Percentiles rank a stretch among this genome's conserved stretches.
Conservation (phyloP, 2,329 filamentous ascomycete genomes). For the Cordyceps cateniannulata region DNA sequence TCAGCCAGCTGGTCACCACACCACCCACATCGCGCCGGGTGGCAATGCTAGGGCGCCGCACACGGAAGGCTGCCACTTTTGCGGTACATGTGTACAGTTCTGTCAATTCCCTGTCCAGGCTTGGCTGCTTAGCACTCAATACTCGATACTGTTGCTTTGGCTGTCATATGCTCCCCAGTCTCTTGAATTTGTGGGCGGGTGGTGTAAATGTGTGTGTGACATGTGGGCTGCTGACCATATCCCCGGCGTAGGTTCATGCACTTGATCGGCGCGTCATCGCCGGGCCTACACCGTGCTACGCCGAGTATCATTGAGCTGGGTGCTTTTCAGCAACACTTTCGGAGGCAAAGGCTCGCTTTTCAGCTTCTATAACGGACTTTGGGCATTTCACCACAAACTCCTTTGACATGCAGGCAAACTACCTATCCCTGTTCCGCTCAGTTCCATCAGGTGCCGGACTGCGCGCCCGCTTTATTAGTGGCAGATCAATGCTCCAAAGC, state of each 20-base stretch:
- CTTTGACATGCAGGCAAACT: not conserved
- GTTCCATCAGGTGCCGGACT: not conserved
- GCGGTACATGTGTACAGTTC: not conserved
- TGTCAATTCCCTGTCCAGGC: not conserved
- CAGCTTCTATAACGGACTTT: not conserved
- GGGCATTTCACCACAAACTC: not conserved
- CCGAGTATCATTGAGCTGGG: not conserved
- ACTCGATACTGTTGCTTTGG: not conserved
- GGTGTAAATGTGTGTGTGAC: slow-evolving; percentile 2
- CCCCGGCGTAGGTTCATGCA: not conserved
- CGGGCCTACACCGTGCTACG: not conserved
- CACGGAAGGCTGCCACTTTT: not conserved
- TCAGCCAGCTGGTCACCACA: slow-evolving; percentile 9
- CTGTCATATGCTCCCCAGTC: slow-evolving; percentile 7
- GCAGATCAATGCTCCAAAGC: not conserved
- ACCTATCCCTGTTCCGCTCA: not conserved
- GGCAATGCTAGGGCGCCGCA: not conserved
- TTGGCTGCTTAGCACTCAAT: not conserved
- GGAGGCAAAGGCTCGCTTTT: not conserved
- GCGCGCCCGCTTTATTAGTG: not conserved
- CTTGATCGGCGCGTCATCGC: slow-evolving; percentile 5
- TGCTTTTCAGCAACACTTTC: not conserved
- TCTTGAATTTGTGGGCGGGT: slow-evolving; percentile 1
- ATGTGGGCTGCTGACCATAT: slow-evolving; percentile 10
- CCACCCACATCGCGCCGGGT: not conserved